Evolutionary conservation across 768 basidiomycete genomes (phyloP).

Genomic region (Suillus ampliporus): DNA sequence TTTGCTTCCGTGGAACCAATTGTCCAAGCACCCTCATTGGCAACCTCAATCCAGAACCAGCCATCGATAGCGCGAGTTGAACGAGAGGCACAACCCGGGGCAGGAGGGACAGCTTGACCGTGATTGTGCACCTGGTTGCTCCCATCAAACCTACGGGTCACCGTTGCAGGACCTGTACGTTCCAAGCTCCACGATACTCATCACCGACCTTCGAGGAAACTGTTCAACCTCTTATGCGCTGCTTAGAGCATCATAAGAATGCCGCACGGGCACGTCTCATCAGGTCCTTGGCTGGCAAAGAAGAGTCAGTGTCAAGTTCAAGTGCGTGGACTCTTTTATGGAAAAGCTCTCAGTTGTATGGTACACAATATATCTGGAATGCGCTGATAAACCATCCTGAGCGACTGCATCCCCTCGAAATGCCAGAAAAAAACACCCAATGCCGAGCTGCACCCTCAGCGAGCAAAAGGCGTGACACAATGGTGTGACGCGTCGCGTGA

Average conservation of each 20-base stretch:
- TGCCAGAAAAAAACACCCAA: slow-evolving; percentile 5
- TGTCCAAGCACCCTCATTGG: background rate
- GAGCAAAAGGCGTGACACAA: background rate
- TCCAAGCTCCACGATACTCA: background rate
- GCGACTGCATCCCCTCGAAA: background rate
- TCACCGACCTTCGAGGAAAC: background rate
- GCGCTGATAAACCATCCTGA: background rate
- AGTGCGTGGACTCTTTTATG: background rate
- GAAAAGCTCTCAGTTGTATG: slow-evolving; percentile 2
- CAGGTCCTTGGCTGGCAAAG: background rate
- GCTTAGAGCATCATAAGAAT: background rate
- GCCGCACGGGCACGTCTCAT: background rate
- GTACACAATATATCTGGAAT: slow-evolving; percentile 2
- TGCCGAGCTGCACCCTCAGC: background rate
- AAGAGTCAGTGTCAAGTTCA: background rate
- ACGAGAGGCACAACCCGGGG: background rate
- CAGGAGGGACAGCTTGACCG: background rate
- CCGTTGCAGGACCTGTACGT: background rate
- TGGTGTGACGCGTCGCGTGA: background rate
- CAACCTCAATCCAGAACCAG: no score
- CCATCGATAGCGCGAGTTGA: background rate
- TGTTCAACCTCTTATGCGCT: background rate
- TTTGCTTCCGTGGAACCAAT: slow-evolving; percentile 17
- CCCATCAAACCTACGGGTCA: background rate
- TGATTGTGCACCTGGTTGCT: background rate